Evolutionary conservation across 169 alveolate genomes (phyloP), one percentile per base, ranked within the genome.

Genomic region (Cryptosporidium tyzzeri): DNA sequence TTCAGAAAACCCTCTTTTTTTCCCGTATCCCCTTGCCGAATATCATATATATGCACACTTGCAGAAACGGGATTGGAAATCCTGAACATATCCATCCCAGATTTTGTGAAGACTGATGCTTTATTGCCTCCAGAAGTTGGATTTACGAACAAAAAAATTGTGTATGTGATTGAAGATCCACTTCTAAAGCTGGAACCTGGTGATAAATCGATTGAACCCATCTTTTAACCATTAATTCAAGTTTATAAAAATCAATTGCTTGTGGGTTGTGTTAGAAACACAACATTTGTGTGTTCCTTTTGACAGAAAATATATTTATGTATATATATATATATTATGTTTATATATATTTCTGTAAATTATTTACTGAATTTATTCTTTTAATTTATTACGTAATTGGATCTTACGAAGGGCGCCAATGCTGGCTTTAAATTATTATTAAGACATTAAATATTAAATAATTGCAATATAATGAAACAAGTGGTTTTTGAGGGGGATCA

Each of bases 111-210:
- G 41, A 89, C 91, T 33, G 93, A 75, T 16, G 97, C 97, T 89
- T 86, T 91, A 71, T 93, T 94, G 39, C 97, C 97, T 12, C 97
- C 97, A 62, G 96, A 91, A n/a, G 91, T 92, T 73, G 96, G 97
- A 84, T 95, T 95, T 31, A 93, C 96, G 84, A 94, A 95, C 70
- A 95, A 91, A 75, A 89, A 92, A 68, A 85, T 85, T 23, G 86
- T 69, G 51, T 80, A 80, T 44, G 86, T 73, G 39, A 73, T 37
- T 31, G 86, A 73, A 5, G 69, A 41, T 7, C 75, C 75, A 80
- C 69, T 80, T 44, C 50, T 65, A 80, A 62, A 59, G 33, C 89
- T 80, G 14, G 80, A 62, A 16, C 75, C 75, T 16, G 89, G 75
- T 21, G 89, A 59, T 23, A 80, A 62, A 80, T 80, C 89, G 3